Base-by-base conservation (phyloP, 495 filamentous ascomycete genomes). In the Penicillium simplicissimum region DNA sequence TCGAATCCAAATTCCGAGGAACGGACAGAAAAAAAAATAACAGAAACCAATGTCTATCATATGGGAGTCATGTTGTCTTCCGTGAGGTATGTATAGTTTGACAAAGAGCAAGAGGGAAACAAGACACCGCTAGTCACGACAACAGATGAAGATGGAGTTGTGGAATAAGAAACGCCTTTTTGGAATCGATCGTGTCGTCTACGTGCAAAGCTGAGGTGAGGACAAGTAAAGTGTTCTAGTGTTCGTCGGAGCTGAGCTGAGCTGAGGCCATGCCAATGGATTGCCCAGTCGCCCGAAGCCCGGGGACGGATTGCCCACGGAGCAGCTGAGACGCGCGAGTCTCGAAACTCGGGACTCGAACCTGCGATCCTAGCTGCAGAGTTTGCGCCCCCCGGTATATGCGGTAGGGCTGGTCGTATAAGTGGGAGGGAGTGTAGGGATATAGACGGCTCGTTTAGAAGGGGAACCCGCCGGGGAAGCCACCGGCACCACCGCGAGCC, bases 381-480 rank as follows among this genome's bases (percentile, higher is more conserved):
- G 28, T 6, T 48, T 25, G 45, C 7, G 25, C 45, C 31, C 45
- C 45, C 45, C 28, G 11, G n/a, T 52, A 31, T 35, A 19, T 17
- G 40, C 17, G 40, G 40, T 19, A 42, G 40, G 17, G 21, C 33
- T 8, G 19, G 9, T 33, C 13, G 9, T 52, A 53, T 31, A 54
- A 7, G 15, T 52, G 43, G 33, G 33, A 14, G 7, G 51, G 23
- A 9, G 57, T 13, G 8, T 23, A 31, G 55, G 34, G 36, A 25
- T 55, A 21, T 15, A 38, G 36, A 36, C 21, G 33, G 8, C 28
- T 55, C 45, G 38, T 62, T 52, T 74, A 78, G 69, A 81, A 82
- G 28, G 74, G 70, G 67, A 77, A 81, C 56, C 72, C 75, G 35
- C 70, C 70, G 33, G 69, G 68, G 69, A 78, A 80, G 45, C 78